Evolutionary conservation across 805 yeast genomes (phyloP), one percentile per base, ranked within the genome.

Genomic region (Yamadazyma laniorum): DNA sequence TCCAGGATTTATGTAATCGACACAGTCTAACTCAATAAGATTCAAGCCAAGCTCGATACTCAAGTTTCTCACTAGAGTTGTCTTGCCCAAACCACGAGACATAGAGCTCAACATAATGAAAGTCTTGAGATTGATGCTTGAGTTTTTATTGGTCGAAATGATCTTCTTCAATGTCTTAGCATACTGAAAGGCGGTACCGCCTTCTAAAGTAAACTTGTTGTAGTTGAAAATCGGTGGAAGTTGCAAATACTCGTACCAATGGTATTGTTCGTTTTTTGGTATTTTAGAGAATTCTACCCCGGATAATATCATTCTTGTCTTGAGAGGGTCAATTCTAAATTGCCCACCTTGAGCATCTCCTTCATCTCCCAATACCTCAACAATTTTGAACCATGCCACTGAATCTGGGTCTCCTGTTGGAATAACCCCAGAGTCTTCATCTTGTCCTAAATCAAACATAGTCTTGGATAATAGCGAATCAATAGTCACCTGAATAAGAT

Each of bases 321-420:
- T 74, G 0, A 67, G 45, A 0, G 95, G 80, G 56, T 85, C 89
- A 25, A 90, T 74, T 0, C 80, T 54, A 48, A 63, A 83, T 49
- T 78, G 82, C 11, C 25, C 25, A 17, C 14, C n/a, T 29, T 42
- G 3, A 51, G 58, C 16, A 12, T 19, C 28, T 21, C 27, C 36
- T 14, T 18, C 33, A 2, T 61, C 53, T 3, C 72, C 72, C 4
- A 63, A 52, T 3, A 80, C 64, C 5, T 75, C 82, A 2, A 76
- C 68, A 2, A 91, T 75, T 48, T 76, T 77, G 59, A 89, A 91
- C 96, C 96, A 91, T 0, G 89, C 95, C 14, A 90, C 74, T 0
- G 77, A 67, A 54, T 89, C 87, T 1, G 85, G 79, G 16, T 69
- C 70, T 0, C 86, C 87, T 3, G 65, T 59, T 0, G 89, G 88